Conservation (phyloP, 75 land plant species). For the Cunninghamia lanceolata region DNA sequence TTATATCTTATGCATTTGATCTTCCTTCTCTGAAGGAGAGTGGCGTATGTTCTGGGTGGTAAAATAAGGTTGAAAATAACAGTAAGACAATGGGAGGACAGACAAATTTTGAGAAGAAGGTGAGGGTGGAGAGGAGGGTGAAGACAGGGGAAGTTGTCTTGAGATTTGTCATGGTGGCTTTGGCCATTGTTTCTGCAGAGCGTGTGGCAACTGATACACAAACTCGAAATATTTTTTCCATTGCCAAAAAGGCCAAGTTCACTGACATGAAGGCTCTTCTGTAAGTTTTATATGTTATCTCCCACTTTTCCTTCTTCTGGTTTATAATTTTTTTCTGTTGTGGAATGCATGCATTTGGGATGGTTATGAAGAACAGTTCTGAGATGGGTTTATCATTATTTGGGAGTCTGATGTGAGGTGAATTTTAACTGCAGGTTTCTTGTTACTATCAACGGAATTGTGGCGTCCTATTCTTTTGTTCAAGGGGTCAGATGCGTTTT, state of each 20-base stretch:
- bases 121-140: slow-evolving; percentile 40
- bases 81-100: neutral
- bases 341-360: neutral
- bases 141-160: slow-evolving; percentile 41
- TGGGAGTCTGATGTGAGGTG: neutral
- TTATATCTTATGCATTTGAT: too few species aligned
- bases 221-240: slow-evolving; percentile 43
- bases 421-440: slow-evolving; percentile 33
- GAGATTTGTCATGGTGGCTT: slow-evolving; percentile 36
- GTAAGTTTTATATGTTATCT: slow-evolving; percentile 24
- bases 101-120: neutral
- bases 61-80: neutral
- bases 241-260: slow-evolving; percentile 54
- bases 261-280: slow-evolving; percentile 65
- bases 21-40: too few species aligned
- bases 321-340: neutral
- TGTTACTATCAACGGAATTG: slow-evolving; percentile 51
- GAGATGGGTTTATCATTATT: neutral
- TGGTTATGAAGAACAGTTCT: neutral
- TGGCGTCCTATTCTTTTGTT: slow-evolving; percentile 48
- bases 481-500: slow-evolving; percentile 51
- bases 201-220: slow-evolving; percentile 47
- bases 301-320: neutral
- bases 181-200: slow-evolving; percentile 37
- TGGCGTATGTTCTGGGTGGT: neutral